phyloP scores from a whole-genome alignment of 108 stramenopile genomes.

The Tribonema minus region DNA sequence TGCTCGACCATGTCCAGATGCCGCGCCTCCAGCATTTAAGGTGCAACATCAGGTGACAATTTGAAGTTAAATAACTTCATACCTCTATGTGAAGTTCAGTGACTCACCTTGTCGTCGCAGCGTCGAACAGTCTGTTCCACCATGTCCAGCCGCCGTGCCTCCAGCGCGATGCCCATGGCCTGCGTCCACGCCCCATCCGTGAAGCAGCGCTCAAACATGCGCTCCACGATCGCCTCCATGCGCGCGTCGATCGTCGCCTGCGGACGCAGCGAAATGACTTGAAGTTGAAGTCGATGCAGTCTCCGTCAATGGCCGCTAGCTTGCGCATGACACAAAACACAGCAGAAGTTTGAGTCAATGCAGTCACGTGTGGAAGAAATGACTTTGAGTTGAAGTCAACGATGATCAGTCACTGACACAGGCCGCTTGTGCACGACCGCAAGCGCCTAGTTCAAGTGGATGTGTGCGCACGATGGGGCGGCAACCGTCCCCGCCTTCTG shows the following conservation, averaged over 20 bases:
- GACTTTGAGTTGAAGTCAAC: too few species aligned
- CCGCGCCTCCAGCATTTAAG: slow-evolving; percentile 78
- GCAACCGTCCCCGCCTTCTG: too few species aligned
- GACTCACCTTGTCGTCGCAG: slow-evolving; percentile 23
- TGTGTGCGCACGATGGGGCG: too few species aligned
- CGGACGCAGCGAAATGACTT: neutral
- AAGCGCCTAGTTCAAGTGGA: too few species aligned
- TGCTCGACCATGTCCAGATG: slow-evolving; percentile 65
- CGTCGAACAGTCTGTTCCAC: slow-evolving; percentile 53
- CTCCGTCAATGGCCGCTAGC: neutral
- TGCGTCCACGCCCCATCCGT: slow-evolving; percentile 72
- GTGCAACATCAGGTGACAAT: too few species aligned
- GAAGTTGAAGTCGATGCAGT: neutral
- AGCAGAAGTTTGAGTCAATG: neutral
- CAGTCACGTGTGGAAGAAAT: neutral
- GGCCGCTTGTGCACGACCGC: too few species aligned
- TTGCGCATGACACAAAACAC: neutral
- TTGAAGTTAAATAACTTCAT: too few species aligned
- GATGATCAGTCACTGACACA: too few species aligned
- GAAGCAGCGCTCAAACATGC: slow-evolving; percentile 86
- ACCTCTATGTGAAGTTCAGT: too few species aligned
- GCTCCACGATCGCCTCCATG: slow-evolving; percentile 78
- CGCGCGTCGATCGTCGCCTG: slow-evolving; percentile 65
- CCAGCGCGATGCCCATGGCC: slow-evolving; percentile 93
- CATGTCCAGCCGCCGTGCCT: slow-evolving; percentile 72